phyloP scores from a whole-genome alignment of 768 basidiomycete genomes.

The Suillus variegatus region DNA sequence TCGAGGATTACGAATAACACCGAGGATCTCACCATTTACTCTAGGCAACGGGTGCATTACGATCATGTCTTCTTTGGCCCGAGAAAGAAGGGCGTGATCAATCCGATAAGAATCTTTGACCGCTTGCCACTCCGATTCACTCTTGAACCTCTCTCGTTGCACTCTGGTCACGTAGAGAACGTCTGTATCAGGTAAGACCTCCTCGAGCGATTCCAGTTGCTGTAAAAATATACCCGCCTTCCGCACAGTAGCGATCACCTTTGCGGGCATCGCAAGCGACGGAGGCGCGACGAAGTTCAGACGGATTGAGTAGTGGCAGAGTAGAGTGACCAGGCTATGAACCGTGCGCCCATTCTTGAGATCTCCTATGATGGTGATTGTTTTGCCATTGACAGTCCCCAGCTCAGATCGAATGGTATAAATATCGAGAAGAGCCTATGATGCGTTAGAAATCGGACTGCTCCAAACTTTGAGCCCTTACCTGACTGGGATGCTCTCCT shows the following conservation, averaged over 20 bases:
- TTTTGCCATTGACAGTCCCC: slow-evolving; percentile 95
- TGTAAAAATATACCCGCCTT: slow-evolving; percentile 79
- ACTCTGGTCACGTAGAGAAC: slow-evolving; percentile 96
- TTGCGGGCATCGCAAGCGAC: slow-evolving; percentile 85
- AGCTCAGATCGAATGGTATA: slow-evolving; percentile 98
- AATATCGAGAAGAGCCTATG: slow-evolving; percentile 77
- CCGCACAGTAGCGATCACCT: slow-evolving; percentile 78
- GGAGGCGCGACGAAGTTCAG: slow-evolving; percentile 95
- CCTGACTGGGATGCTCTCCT: slow-evolving; percentile 97
- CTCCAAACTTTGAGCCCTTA: slow-evolving; percentile 28
- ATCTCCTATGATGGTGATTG: slow-evolving; percentile 91
- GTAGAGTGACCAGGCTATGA: slow-evolving; percentile 90
- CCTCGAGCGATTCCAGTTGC: slow-evolving; percentile 87
- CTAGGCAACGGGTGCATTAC: slow-evolving; percentile 99
- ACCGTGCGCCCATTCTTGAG: slow-evolving; percentile 98
- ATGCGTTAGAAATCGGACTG: slow-evolving; percentile 11
- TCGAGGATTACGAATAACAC: neutral
- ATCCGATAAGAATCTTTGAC: slow-evolving; percentile 93
- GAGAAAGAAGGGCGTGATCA: slow-evolving; percentile 89
- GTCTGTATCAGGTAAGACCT: slow-evolving; percentile 89
- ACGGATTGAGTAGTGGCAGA: slow-evolving; percentile 89
- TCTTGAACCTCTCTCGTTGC: slow-evolving; percentile 91
- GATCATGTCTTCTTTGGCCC: slow-evolving; percentile 96
- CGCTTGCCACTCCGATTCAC: slow-evolving; percentile 79
- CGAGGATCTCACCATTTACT: slow-evolving; percentile 65